These are phyloP conservation scores for Novymonas esmeraldas DNA, from an alignment of 208 protist genomes.

Conservation along the genomic window DNA sequence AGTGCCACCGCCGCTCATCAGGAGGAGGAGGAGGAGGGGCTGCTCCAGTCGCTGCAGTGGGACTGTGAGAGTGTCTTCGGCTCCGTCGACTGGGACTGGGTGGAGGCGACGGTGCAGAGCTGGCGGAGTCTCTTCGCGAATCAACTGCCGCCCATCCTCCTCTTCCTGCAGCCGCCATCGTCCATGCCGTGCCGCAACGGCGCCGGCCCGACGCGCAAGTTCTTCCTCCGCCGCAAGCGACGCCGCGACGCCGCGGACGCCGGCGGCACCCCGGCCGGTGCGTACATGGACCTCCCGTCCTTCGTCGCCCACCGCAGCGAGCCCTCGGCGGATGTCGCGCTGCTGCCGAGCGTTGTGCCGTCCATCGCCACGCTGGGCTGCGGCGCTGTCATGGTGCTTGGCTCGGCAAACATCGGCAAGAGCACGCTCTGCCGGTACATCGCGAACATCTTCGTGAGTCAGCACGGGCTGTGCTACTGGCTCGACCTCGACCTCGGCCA, in stretches of 20 bases:
- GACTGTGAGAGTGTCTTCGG: constrained; percentile 66
- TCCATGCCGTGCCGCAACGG: constrained; percentile 18
- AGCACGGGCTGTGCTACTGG: constrained; percentile 77
- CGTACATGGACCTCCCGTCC: constrained; percentile 72
- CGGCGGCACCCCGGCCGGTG: constrained; percentile 5
- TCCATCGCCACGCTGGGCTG: constrained; percentile 32
- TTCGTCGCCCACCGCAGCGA: constrained; percentile 59
- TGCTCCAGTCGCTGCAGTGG: constrained; percentile 46
- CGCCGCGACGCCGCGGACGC: background rate
- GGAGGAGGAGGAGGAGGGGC: constrained; percentile 25
- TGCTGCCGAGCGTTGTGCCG: constrained; percentile 66
- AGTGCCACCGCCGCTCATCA: background rate
- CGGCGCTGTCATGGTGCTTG: constrained; percentile 72
- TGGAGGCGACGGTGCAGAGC: constrained; percentile 48
- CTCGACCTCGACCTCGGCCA: constrained; percentile 89
- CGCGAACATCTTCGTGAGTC: constrained; percentile 75
- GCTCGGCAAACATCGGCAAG: constrained; percentile 82
- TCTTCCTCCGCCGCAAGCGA: constrained; percentile 24
- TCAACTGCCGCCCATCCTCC: constrained; percentile 42
- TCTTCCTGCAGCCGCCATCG: constrained; percentile 67
- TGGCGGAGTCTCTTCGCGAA: constrained; percentile 53
- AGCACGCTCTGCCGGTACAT: constrained; percentile 83
- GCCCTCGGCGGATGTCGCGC: constrained; percentile 38
- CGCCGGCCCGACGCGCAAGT: constrained; percentile 17
- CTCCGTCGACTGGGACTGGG: constrained; percentile 85